A percentile compares a stretch with the other conserved stretches of the same genome.
phyloP scores from a whole-genome alignment of 2,329 filamentous ascomycete species.

The Sclerotinia minor region DNA sequence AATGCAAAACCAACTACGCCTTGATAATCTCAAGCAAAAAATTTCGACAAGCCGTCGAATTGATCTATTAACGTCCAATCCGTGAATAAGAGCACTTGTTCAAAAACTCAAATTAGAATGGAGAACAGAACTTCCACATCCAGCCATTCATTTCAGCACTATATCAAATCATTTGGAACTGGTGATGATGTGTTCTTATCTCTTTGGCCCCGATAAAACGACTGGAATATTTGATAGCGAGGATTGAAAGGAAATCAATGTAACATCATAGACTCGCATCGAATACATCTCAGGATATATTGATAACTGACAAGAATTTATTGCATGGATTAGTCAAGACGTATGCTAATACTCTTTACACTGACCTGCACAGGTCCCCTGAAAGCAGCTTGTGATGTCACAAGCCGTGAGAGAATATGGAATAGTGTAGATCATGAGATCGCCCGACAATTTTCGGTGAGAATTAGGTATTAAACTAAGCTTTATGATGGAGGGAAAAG shows the following conservation, averaged over 20 bases:
- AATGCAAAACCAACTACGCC: neutral
- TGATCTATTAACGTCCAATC: neutral
- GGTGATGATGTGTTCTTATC: conserved; percentile 3
- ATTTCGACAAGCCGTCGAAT: neutral
- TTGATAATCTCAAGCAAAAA: neutral
- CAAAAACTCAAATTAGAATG: neutral
- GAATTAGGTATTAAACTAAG: neutral
- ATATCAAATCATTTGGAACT: neutral
- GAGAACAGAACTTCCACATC: neutral
- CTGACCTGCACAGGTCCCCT: neutral
- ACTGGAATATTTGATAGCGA: neutral
- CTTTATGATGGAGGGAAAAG: conserved; percentile 6
- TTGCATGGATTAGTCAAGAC: neutral
- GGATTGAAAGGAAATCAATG: neutral
- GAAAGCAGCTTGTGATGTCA: neutral
- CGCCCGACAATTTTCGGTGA: neutral
- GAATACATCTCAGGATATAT: neutral
- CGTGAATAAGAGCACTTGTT: neutral
- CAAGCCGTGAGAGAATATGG: neutral
- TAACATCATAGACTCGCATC: neutral
- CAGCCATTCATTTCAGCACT: neutral
- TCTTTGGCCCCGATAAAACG: neutral
- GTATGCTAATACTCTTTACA: neutral
- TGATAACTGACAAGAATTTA: neutral
- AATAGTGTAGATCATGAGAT: neutral